Evolutionary conservation across 148 eudicot genomes (phyloP).

Genomic region (Beta vulgaris): DNA sequence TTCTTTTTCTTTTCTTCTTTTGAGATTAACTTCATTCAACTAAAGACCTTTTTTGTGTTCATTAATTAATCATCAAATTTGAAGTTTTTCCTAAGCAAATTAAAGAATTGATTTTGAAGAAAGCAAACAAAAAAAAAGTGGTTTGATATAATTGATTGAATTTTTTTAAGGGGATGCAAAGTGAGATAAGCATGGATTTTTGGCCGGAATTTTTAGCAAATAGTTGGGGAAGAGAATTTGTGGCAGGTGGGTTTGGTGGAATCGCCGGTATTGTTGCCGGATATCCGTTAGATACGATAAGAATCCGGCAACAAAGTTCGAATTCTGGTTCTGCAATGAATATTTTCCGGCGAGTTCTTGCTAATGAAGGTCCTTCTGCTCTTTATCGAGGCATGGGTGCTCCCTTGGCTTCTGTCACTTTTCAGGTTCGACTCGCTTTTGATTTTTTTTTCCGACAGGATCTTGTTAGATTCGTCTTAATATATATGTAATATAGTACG

Average conservation of each 20-base stretch:
- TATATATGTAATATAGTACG: background rate
- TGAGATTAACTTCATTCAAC: background rate
- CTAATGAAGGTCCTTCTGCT: constrained; percentile 55
- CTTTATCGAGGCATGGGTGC: constrained; percentile 89
- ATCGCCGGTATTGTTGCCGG: constrained; percentile 83
- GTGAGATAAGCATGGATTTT: constrained; percentile 55
- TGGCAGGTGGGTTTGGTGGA: constrained; percentile 93
- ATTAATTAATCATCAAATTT: background rate
- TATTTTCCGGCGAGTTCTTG: constrained; percentile 50
- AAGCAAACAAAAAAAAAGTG: too few species aligned
- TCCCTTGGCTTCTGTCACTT: constrained; percentile 81
- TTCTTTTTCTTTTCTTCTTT: background rate
- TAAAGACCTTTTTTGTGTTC: background rate
- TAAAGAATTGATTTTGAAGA: too few species aligned
- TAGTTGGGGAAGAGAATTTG: constrained; percentile 90
- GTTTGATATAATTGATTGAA: background rate
- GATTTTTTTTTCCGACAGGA: background rate
- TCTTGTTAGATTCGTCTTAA: background rate
- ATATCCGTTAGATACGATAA: constrained; percentile 76
- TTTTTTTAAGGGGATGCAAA: background rate
- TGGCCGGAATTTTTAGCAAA: constrained; percentile 93
- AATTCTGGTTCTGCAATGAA: constrained; percentile 49
- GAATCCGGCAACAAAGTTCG: constrained; percentile 68
- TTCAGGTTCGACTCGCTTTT: constrained; percentile 54
- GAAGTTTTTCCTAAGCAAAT: background rate